phyloP scores from a whole-genome alignment of 2,329 filamentous ascomycete genomes.

The Ascochyta viciae-villosae region DNA sequence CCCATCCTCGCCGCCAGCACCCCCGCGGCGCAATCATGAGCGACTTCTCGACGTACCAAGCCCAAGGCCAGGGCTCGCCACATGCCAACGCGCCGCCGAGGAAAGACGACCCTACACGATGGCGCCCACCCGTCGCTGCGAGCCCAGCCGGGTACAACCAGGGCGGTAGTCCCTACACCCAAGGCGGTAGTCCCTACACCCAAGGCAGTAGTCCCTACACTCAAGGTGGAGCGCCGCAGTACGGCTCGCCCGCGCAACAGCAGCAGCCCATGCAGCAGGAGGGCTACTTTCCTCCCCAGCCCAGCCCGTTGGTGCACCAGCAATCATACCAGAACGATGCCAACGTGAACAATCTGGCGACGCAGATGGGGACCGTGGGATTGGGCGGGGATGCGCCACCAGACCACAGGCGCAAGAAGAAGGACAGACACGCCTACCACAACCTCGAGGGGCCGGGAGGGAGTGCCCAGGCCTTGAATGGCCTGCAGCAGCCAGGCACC shows the following conservation, averaged over 20 bases:
- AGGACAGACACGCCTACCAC: conserved; percentile 93
- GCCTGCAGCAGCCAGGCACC: conserved; percentile 66
- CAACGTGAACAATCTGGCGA: conserved; percentile 42
- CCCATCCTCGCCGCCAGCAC: conserved; percentile 17
- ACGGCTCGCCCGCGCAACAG: conserved; percentile 37
- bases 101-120: conserved; percentile 43
- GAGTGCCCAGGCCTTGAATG: conserved; percentile 73
- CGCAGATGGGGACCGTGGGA: conserved; percentile 39
- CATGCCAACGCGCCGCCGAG: conserved; percentile 35
- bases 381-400: conserved; percentile 50
- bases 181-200: conserved; percentile 45
- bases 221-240: conserved; percentile 40
- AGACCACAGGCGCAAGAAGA: conserved; percentile 74
- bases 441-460: conserved; percentile 74
- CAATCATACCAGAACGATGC: conserved; percentile 35
- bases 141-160: conserved; percentile 55
- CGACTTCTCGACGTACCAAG: conserved; percentile 49
- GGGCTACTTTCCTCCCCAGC: conserved; percentile 53
- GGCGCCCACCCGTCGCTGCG: conserved; percentile 53
- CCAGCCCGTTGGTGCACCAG: conserved; percentile 26
- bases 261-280: conserved; percentile 41
- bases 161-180: conserved; percentile 40
- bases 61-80: conserved; percentile 40
- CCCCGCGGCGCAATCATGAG: conserved; percentile 45
- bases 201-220: conserved; percentile 47